Conservation (phyloP, 176 grass and related monocot genomes). For the Musa acuminata region DNA sequence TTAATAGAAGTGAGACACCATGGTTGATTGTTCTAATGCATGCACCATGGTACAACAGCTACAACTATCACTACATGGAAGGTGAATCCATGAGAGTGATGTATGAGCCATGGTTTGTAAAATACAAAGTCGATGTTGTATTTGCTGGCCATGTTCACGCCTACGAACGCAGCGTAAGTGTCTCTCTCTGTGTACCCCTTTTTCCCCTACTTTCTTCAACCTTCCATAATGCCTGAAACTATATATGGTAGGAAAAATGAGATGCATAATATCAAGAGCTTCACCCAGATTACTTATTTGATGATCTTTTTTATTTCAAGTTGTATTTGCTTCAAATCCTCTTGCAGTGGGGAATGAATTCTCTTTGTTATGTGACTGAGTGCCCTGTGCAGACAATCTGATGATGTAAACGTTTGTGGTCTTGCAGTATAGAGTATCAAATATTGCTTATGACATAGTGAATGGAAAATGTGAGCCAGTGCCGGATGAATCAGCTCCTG, state of each 20-base stretch:
- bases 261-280: no score
- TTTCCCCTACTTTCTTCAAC: neutral
- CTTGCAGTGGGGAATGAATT: no score
- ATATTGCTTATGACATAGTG: conserved; percentile 63
- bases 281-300: no score
- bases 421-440: conserved; percentile 80
- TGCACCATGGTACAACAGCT: conserved; percentile 94
- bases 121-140: conserved; percentile 78
- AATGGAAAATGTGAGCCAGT: conserved; percentile 56
- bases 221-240: no score
- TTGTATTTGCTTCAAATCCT: no score
- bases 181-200: neutral
- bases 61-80: conserved; percentile 95
- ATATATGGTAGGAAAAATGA: no score
- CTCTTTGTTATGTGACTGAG: no score
- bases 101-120: conserved; percentile 78
- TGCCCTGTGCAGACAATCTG: neutral
- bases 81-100: conserved; percentile 91
- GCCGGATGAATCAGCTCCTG: conserved; percentile 45
- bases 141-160: conserved; percentile 89
- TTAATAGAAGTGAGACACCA: conserved; percentile 75
- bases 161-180: conserved; percentile 80
- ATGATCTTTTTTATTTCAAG: no score
- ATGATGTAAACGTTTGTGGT: neutral
- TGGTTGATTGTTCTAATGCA: conserved; percentile 95